Percentiles rank a stretch among this genome's conserved stretches.
phyloP scores from a whole-genome alignment of 176 grass and related monocot genomes.

The Luzula sylvatica region DNA sequence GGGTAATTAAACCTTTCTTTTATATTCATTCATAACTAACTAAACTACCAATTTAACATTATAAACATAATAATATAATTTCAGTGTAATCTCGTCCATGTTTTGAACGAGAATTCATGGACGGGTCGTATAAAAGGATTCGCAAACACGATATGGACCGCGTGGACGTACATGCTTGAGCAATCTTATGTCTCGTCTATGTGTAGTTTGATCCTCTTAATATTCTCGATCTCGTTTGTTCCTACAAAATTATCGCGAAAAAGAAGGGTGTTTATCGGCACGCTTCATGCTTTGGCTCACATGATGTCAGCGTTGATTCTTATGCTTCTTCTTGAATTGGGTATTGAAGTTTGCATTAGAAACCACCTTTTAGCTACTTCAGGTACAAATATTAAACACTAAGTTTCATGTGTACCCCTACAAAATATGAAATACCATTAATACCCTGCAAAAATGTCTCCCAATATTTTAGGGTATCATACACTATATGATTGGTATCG shows the following conservation, averaged over 20 bases:
- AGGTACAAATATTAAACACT: constrained; percentile 37
- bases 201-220: constrained; percentile 51
- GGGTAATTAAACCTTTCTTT: constrained; percentile 33
- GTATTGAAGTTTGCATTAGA: constrained; percentile 93
- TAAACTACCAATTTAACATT: not conserved
- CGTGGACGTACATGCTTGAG: constrained; percentile 77
- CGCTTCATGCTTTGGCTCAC: constrained; percentile 79
- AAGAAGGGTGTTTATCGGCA: constrained; percentile 62
- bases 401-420: not conserved
- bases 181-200: constrained; percentile 78
- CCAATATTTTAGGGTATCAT: constrained; percentile 53
- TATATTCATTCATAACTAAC: not conserved
- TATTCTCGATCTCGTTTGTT: constrained; percentile 69
- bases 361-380: constrained; percentile 89
- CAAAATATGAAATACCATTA: not conserved
- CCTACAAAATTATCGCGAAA: constrained; percentile 83
- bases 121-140: constrained; percentile 54
- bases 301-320: constrained; percentile 72
- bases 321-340: constrained; percentile 91
- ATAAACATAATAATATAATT: constrained; percentile 17
- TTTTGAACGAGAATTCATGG: constrained; percentile 76
- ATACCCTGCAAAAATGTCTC: not conserved
- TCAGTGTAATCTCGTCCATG: constrained; percentile 82
- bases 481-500: constrained; percentile 87
- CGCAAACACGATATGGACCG: constrained; percentile 60